These are phyloP conservation scores for Scopulariopsis brevicaulis DNA, from an alignment of 2,329 filamentous ascomycete genomes.

Conservation along the genomic window DNA sequence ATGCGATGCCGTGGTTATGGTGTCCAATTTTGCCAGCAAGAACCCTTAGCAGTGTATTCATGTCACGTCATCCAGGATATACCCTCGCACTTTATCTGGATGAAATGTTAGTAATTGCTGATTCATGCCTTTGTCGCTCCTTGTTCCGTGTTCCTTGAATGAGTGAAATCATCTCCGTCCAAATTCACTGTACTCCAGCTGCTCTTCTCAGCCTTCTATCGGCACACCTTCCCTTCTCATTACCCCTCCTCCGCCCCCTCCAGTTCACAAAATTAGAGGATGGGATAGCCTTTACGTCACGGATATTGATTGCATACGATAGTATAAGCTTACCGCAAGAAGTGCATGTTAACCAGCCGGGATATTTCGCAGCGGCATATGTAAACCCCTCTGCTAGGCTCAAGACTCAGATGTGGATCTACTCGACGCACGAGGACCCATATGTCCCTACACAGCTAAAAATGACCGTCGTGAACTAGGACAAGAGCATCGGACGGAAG, in stretches of 20 bases:
- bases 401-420: constrained; percentile 56
- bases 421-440: constrained; percentile 35
- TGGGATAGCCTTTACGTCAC: not conserved
- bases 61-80: no score
- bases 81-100: no score
- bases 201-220: constrained; percentile 26
- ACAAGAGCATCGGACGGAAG: constrained; percentile 14
- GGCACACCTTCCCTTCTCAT: constrained; percentile 41
- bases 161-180: no score
- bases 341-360: not conserved
- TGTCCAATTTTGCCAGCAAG: no score
- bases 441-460: constrained; percentile 16
- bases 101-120: no score
- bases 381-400: constrained; percentile 47
- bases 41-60: no score
- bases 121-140: no score
- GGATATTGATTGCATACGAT: constrained; percentile 25
- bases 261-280: constrained; percentile 34
- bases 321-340: not conserved
- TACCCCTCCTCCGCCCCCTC: constrained; percentile 51
- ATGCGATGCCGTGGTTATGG: no score
- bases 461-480: constrained; percentile 15
- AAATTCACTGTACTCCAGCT: no score
- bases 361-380: constrained; percentile 43
- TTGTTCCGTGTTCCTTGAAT: no score